Conservation (phyloP, 2,329 filamentous ascomycete species). For the Ophiostoma himal-ulmi region DNA sequence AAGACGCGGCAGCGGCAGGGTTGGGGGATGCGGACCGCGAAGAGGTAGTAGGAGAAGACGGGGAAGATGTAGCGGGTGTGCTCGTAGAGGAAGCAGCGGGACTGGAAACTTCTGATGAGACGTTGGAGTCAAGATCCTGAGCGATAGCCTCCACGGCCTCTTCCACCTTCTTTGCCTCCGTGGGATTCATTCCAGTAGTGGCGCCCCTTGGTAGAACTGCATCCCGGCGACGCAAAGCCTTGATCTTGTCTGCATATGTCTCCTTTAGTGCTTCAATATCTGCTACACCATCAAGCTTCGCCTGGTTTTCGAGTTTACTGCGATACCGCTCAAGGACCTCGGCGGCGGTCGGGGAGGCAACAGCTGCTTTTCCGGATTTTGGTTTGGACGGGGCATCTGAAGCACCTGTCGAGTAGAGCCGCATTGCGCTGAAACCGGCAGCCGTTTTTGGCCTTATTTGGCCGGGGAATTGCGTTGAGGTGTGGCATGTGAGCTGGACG, state of each 20-base stretch:
- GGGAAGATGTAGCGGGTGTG: background rate
- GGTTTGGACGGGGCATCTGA: background rate
- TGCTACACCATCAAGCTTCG: constrained; percentile 62
- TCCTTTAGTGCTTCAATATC: constrained; percentile 71
- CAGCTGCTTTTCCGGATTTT: background rate
- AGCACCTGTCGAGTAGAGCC: background rate
- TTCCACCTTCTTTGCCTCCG: background rate
- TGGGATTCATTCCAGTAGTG: background rate
- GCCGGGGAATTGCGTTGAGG: background rate
- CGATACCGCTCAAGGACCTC: constrained; percentile 78
- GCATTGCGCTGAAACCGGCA: background rate
- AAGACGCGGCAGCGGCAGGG: constrained; percentile 29
- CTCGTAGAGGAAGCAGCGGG: background rate
- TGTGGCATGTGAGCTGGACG: background rate
- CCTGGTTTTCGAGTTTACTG: constrained; percentile 77
- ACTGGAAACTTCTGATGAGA: background rate
- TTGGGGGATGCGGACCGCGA: constrained; percentile 8
- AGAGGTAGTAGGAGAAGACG: background rate
- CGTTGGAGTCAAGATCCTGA: background rate
- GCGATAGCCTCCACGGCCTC: background rate
- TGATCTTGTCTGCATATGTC: constrained; percentile 80
- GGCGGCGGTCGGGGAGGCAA: constrained; percentile 31
- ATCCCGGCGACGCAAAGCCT: constrained; percentile 61
- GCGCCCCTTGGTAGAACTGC: constrained; percentile 41
- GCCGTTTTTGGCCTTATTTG: background rate